Evolutionary conservation across 495 filamentous ascomycete species (phyloP).

Genomic region (Annulohypoxylon maeteangense): DNA sequence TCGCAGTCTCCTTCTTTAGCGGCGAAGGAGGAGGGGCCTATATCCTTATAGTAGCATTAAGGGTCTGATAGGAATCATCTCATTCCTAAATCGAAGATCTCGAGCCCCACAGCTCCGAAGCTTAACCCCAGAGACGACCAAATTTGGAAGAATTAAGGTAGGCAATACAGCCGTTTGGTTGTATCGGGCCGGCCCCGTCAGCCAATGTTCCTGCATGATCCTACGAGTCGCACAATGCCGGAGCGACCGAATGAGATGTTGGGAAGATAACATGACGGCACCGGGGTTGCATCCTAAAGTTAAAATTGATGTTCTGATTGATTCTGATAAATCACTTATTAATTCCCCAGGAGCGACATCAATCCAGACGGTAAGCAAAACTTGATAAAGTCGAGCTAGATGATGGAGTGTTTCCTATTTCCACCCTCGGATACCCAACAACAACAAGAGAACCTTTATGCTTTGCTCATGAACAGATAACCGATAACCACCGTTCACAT

Average conservation of each 20-base stretch:
- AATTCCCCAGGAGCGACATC: neutral
- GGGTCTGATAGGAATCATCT: neutral
- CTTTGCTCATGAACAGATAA: neutral
- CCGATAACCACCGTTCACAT: neutral
- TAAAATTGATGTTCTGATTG: neutral
- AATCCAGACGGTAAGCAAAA: neutral
- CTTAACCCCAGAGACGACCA: neutral
- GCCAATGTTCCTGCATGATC: slow-evolving; percentile 8
- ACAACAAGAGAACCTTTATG: neutral
- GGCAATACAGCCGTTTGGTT: neutral
- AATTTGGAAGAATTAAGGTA: neutral
- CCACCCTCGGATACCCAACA: neutral
- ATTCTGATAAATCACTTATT: neutral
- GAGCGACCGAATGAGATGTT: neutral
- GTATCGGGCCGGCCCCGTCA: neutral
- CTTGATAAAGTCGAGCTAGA: neutral
- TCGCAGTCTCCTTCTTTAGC: neutral
- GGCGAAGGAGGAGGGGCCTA: neutral
- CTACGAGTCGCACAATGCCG: slow-evolving; percentile 1
- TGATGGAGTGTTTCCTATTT: neutral
- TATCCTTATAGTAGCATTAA: neutral
- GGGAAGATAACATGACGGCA: neutral
- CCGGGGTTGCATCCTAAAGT: neutral
- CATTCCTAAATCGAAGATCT: slow-evolving; percentile 4
- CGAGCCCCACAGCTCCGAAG: neutral